Base-by-base conservation (phyloP, 371 early-diverging fungal genomes). In the Gilbertella persicaria region DNA sequence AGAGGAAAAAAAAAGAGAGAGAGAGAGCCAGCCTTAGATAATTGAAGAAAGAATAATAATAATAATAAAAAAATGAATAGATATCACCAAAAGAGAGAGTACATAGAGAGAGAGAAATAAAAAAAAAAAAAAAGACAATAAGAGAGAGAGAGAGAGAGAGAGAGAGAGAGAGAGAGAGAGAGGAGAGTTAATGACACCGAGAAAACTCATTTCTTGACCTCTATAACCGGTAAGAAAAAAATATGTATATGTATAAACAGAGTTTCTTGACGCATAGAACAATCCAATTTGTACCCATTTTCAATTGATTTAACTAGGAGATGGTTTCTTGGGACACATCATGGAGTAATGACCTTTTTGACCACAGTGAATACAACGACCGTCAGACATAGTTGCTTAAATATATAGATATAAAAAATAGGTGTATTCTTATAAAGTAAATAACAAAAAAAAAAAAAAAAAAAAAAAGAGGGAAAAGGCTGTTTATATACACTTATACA, bases 341-440 rank as follows among this genome's bases (percentile, higher is more conserved):
- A 74, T 70, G 16, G 71, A 70, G 45, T 74, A 74, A 50, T 74
- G 75, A 28, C 75, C 75, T 52, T 68, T 70, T 62, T 66, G 60
- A 55, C 71, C 75, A 62, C 71, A 74, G 45, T 74, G 75, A 47
- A 74, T 68, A 47, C 75, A 74, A 47, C 75, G 66, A 68, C 75
- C 75, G 71, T 74, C 75, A 65, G 75, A 74, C 71, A 71, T 71
- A 50, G 16, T 60, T 2, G 9, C n/a, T n/a, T n/a, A n/a, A n/a
- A n/a, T n/a, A n/a, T n/a, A n/a, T n/a, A n/a, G n/a, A n/a, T n/a
- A n/a, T 42, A 23, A 33, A 5, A 33, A 12, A 13, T 36, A 35
- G 8, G 16, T 33, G 29, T 35, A 0, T 40, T 39, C 42, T 45
- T 45, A 45, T 19, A 46, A 20, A 35, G 35, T 35, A 46, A 21